Conservation (phyloP, 192 early-diverging fungal genomes). For the Rhizophagus prolifer region DNA sequence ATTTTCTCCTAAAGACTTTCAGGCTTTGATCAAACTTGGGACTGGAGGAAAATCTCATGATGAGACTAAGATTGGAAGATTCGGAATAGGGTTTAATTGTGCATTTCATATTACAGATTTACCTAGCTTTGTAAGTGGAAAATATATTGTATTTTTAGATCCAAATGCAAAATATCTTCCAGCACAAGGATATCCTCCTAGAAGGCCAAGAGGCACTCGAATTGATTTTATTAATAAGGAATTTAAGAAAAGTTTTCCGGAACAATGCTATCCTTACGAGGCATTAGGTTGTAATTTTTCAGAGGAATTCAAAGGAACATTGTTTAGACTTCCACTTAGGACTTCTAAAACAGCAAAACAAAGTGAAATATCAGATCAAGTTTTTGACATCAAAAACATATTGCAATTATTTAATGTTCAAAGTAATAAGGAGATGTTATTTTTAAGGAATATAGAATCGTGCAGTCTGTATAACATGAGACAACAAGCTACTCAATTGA, state of each 20-base stretch:
- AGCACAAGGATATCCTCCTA: background rate
- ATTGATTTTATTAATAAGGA: constrained; percentile 9
- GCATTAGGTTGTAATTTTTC: constrained; percentile 12
- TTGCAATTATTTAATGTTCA: background rate
- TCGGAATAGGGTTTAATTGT: constrained; percentile 26
- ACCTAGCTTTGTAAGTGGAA: constrained; percentile 32
- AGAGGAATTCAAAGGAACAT: constrained; percentile 14
- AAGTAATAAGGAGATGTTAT: constrained; percentile 5
- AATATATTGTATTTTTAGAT: constrained; percentile 31
- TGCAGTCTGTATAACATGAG: background rate
- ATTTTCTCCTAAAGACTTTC: constrained; percentile 31
- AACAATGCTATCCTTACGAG: constrained; percentile 23
- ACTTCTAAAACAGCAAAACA: background rate
- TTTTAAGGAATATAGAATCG: constrained; percentile 17
- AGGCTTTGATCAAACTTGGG: constrained; percentile 28
- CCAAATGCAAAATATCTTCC: constrained; percentile 24
- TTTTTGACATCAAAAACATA: background rate
- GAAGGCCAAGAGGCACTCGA: background rate
- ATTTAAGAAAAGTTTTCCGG: constrained; percentile 11
- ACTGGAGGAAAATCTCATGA: constrained; percentile 31
- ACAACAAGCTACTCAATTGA: background rate
- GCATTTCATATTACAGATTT: constrained; percentile 29
- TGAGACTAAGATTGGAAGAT: constrained; percentile 8
- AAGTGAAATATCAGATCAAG: background rate
- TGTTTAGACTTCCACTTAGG: constrained; percentile 32